These are phyloP conservation scores for Fomes fomentarius DNA, from an alignment of 1,284 basidiomycete genomes.

Conservation along the genomic window DNA sequence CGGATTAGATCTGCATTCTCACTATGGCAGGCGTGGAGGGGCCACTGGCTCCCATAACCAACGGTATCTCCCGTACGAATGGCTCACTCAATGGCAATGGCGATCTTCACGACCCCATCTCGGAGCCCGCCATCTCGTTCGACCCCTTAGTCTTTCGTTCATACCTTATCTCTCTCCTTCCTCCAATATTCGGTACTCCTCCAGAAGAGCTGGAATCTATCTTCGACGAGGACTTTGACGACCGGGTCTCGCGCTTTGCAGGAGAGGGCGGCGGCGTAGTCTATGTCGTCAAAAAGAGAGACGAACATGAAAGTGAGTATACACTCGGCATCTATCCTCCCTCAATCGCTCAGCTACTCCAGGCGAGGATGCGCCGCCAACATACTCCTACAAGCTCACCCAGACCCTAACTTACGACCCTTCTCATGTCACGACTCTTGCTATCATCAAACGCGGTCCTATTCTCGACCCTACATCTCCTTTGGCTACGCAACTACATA, in stretches of 20 bases:
- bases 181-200: constrained; percentile 72
- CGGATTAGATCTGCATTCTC: constrained; percentile 10
- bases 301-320: constrained; percentile 69
- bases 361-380: constrained; percentile 62
- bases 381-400: constrained; percentile 72
- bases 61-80: constrained; percentile 26
- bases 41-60: constrained; percentile 20
- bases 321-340: constrained; percentile 2
- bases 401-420: constrained; percentile 81
- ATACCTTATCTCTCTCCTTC: constrained; percentile 73
- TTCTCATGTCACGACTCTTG: constrained; percentile 84
- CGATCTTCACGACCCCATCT: constrained; percentile 26
- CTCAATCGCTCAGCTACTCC: constrained; percentile 6
- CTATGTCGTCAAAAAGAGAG: constrained; percentile 78
- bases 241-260: constrained; percentile 74
- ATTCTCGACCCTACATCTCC: constrained; percentile 81
- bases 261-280: constrained; percentile 71
- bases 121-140: constrained; percentile 43
- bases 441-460: constrained; percentile 91
- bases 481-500: constrained; percentile 86
- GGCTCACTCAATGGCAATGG: constrained; percentile 29
- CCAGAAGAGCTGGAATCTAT: constrained; percentile 66
- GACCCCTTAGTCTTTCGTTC: constrained; percentile 64
- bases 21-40: constrained; percentile 33
- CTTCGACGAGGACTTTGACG: constrained; percentile 77